phyloP scores from a whole-genome alignment of 768 basidiomycete genomes.

The Dentipellis sp. region DNA sequence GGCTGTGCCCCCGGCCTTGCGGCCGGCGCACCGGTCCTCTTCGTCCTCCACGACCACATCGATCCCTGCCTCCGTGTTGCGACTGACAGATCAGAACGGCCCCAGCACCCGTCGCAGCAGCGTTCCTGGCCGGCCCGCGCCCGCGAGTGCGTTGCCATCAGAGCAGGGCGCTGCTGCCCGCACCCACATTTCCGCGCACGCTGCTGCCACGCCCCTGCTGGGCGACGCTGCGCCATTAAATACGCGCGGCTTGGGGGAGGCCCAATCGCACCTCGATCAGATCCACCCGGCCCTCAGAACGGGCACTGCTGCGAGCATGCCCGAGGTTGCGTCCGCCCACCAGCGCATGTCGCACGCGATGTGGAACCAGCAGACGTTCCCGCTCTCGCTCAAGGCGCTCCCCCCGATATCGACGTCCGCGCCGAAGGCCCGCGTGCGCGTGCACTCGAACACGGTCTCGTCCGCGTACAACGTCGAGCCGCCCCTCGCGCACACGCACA shows the following conservation, averaged over 20 bases:
- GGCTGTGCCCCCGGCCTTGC: background rate
- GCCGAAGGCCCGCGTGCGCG: background rate
- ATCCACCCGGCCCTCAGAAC: too few relatives aligned
- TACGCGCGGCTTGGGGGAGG: too few relatives aligned
- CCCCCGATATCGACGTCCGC: background rate
- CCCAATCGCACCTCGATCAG: too few relatives aligned
- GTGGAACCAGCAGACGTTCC: background rate
- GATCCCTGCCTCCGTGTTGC: background rate
- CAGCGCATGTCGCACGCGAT: background rate
- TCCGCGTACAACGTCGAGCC: background rate
- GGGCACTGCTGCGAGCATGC: too few relatives aligned
- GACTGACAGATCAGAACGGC: background rate
- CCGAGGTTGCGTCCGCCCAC: too few relatives aligned
- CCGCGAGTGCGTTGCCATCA: background rate
- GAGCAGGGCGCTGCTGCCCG: background rate
- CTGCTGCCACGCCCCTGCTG: background rate
- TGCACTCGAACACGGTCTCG: background rate
- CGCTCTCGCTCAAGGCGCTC: background rate
- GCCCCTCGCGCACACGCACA: background rate
- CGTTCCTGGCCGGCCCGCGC: too few relatives aligned
- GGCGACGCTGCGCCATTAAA: background rate
- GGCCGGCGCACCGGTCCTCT: background rate
- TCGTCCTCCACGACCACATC: too few relatives aligned
- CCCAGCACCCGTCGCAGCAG: too few relatives aligned
- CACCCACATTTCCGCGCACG: background rate